Conservation (phyloP, 371 early-diverging fungal species). For the Gilbertella persicaria region DNA sequence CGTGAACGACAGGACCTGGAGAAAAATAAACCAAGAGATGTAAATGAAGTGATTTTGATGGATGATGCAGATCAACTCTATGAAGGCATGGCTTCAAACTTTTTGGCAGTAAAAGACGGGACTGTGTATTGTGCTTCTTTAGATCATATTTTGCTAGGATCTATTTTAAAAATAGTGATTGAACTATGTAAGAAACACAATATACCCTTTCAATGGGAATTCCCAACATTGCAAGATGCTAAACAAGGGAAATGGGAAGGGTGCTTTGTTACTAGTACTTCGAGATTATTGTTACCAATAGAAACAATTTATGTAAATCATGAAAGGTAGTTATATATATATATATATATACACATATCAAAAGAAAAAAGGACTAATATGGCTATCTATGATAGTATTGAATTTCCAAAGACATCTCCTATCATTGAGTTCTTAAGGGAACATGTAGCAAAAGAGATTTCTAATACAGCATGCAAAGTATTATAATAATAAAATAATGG, state of each 20-base stretch:
- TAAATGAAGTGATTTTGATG: conserved; percentile 59
- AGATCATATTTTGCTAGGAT: conserved; percentile 60
- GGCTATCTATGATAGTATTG: conserved; percentile 20
- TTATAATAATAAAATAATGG: background rate
- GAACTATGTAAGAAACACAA: conserved; percentile 47
- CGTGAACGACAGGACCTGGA: conserved; percentile 47
- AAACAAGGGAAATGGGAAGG: conserved; percentile 53
- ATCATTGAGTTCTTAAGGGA: conserved; percentile 31
- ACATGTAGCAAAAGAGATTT: conserved; percentile 35
- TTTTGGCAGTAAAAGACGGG: conserved; percentile 43
- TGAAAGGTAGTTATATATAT: conserved; percentile 25
- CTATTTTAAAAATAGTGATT: conserved; percentile 58
- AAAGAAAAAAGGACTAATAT: background rate
- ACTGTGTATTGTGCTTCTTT: conserved; percentile 51
- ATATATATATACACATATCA: too few relatives aligned
- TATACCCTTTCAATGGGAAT: conserved; percentile 49
- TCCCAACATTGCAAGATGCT: conserved; percentile 49
- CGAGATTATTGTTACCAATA: conserved; percentile 55
- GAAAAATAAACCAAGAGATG: conserved; percentile 34
- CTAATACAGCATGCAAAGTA: conserved; percentile 15
- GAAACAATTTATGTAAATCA: conserved; percentile 40
- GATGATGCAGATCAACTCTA: conserved; percentile 53
- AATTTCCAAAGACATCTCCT: conserved; percentile 32
- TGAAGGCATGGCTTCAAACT: conserved; percentile 70
- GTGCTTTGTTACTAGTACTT: conserved; percentile 65